Conservation (phyloP, 2,329 filamentous ascomycete genomes). For the Akanthomyces muscarius region DNA sequence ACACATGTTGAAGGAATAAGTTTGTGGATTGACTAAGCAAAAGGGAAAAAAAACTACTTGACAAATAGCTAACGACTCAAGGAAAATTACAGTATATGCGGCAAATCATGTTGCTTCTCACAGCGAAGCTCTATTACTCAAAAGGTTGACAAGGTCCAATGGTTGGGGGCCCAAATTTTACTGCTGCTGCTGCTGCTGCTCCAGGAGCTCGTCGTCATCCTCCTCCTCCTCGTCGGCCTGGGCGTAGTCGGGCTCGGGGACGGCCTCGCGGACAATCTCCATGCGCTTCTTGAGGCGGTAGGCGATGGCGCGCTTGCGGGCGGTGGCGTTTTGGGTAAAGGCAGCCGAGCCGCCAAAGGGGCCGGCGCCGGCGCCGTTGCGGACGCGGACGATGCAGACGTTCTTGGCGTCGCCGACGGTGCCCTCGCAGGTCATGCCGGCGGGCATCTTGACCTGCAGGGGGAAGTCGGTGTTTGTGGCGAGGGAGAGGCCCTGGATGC, state of each 20-base stretch:
- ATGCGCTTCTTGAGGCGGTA: slow-evolving; percentile 30
- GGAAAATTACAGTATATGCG: slow-evolving; percentile 3
- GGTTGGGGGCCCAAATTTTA: neutral
- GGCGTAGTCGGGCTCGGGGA: neutral
- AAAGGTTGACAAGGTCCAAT: neutral
- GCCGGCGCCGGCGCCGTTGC: slow-evolving; percentile 58
- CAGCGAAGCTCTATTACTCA: neutral
- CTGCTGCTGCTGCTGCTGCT: neutral
- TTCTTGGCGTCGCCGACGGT: slow-evolving; percentile 54
- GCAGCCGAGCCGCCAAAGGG: slow-evolving; percentile 65
- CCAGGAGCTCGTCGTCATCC: slow-evolving; percentile 2
- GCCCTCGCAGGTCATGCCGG: slow-evolving; percentile 63
- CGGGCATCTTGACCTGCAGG: slow-evolving; percentile 60
- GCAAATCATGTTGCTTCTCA: neutral
- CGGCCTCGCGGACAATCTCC: slow-evolving; percentile 27
- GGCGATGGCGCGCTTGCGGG: slow-evolving; percentile 12
- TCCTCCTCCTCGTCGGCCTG: slow-evolving; percentile 11
- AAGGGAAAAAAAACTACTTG: neutral
- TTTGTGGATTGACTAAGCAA: neutral
- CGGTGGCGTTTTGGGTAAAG: slow-evolving; percentile 52
- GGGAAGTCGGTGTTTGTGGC: slow-evolving; percentile 62
- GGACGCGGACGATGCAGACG: slow-evolving; percentile 62
- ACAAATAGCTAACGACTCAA: slow-evolving; percentile 1
- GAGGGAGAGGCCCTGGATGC: slow-evolving; percentile 52
- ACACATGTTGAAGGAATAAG: neutral